A percentile compares a stretch with the other conserved stretches of the same genome.
phyloP scores from a whole-genome alignment of 2,329 filamentous ascomycete genomes.

The Aspergillus intermedius region DNA sequence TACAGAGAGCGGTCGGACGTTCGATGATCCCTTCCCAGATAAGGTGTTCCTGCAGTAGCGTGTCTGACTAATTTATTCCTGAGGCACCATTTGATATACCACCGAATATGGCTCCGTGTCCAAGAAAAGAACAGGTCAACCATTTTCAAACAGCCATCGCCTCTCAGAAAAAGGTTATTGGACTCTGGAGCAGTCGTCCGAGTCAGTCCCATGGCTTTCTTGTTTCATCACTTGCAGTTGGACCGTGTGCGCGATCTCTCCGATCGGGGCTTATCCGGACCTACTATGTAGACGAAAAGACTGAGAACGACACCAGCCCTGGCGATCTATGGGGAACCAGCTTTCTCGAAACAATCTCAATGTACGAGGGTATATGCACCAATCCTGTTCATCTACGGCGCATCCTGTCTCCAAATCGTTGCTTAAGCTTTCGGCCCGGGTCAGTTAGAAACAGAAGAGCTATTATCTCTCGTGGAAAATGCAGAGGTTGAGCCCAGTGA shows the following conservation, averaged over 20 bases:
- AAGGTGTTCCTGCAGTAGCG: constrained; percentile 10
- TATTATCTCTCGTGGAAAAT: background rate
- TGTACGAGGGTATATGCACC: background rate
- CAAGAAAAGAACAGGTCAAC: background rate
- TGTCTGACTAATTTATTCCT: constrained; percentile 7
- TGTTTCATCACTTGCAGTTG: constrained; percentile 8
- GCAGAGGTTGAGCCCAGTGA: background rate
- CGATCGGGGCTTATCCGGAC: background rate
- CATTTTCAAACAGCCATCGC: background rate
- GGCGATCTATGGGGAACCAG: background rate
- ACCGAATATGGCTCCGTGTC: background rate
- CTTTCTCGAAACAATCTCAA: background rate
- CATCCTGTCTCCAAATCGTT: background rate
- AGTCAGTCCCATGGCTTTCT: constrained; percentile 1
- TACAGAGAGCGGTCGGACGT: too few relatives aligned
- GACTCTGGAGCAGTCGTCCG: constrained; percentile 2
- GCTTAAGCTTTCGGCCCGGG: background rate
- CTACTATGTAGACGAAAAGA: background rate
- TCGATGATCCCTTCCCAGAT: constrained; percentile 10
- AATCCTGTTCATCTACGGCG: background rate
- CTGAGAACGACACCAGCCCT: background rate
- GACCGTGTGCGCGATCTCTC: background rate
- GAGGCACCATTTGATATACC: constrained; percentile 2
- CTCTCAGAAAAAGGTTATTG: constrained; percentile 1
- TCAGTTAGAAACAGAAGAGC: background rate